Conservation (phyloP, 495 filamentous ascomycete species). For the Neurospora cerealis region DNA sequence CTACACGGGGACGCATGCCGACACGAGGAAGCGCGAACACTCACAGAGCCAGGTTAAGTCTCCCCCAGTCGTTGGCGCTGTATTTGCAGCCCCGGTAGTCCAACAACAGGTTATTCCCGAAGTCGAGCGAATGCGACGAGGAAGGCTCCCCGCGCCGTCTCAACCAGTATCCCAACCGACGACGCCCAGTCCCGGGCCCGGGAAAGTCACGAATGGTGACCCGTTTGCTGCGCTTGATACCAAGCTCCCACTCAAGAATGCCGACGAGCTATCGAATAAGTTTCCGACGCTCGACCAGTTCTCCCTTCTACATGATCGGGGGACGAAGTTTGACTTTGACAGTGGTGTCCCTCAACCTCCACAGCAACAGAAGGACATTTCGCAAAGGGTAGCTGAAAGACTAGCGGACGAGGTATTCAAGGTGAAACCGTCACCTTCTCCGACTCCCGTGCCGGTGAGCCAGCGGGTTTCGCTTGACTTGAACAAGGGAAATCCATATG, state of each 20-base stretch:
- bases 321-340: slow-evolving; percentile 82
- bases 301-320: slow-evolving; percentile 75
- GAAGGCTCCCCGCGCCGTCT: slow-evolving; percentile 54
- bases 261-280: slow-evolving; percentile 71
- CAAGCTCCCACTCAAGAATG: slow-evolving; percentile 37
- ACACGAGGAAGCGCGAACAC: slow-evolving; percentile 14
- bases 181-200: slow-evolving; percentile 68
- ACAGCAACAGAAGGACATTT: slow-evolving; percentile 49
- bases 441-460: slow-evolving; percentile 11
- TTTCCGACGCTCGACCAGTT: slow-evolving; percentile 95
- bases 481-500: slow-evolving; percentile 15
- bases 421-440: slow-evolving; percentile 14
- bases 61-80: slow-evolving; percentile 57
- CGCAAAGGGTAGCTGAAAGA: slow-evolving; percentile 66
- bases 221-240: slow-evolving; percentile 85
- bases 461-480: slow-evolving; percentile 27
- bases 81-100: slow-evolving; percentile 56
- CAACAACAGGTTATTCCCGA: slow-evolving; percentile 72
- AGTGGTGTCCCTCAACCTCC: slow-evolving; percentile 35
- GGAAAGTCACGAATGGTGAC: slow-evolving; percentile 60
- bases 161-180: slow-evolving; percentile 27
- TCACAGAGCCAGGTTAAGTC: slow-evolving; percentile 18
- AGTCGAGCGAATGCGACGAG: slow-evolving; percentile 88
- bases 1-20: slow-evolving; percentile 56
- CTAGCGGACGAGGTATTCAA: slow-evolving; percentile 73